phyloP scores from a whole-genome alignment of 371 early-diverging fungal species.

The Lichtheimia ramosa region DNA sequence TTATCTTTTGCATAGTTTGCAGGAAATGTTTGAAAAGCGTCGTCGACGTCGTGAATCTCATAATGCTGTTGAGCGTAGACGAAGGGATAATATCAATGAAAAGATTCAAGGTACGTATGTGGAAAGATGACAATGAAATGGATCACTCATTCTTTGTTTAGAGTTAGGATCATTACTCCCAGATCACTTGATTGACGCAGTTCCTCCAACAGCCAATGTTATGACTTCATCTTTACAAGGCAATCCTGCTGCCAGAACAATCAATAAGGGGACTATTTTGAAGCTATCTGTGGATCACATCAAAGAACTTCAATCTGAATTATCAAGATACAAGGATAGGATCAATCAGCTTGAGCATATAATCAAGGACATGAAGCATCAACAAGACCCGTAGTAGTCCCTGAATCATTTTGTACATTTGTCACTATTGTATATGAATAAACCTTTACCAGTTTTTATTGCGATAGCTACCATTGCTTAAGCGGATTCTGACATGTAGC shows the following conservation, averaged over 20 bases:
- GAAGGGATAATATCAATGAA: slow-evolving; percentile 97
- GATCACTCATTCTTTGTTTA: slow-evolving; percentile 8
- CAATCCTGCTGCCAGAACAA: slow-evolving; percentile 43
- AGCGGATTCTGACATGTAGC: too few relatives aligned
- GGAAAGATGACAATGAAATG: background rate
- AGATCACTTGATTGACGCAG: slow-evolving; percentile 49
- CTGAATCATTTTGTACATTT: too few relatives aligned
- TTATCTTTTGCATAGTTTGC: slow-evolving; percentile 26
- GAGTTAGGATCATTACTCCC: slow-evolving; percentile 90
- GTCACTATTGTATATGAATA: too few relatives aligned
- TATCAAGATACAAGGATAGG: slow-evolving; percentile 33
- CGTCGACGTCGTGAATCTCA: slow-evolving; percentile 52
- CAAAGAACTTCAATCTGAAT: slow-evolving; percentile 38
- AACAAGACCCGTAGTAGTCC: too few relatives aligned
- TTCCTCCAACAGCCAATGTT: slow-evolving; percentile 34
- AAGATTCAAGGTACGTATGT: slow-evolving; percentile 72
- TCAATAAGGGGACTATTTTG: slow-evolving; percentile 85
- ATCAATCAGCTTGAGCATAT: slow-evolving; percentile 62
- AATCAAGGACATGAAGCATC: slow-evolving; percentile 1
- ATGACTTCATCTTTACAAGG: slow-evolving; percentile 20
- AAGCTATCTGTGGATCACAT: slow-evolving; percentile 78
- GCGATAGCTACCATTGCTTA: too few relatives aligned
- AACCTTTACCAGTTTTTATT: too few relatives aligned
- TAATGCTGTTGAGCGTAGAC: slow-evolving; percentile 85
- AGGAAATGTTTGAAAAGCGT: slow-evolving; percentile 54